Conservation (phyloP, 2,329 filamentous ascomycete genomes). For the Arthrobotrys sphaeroides region DNA sequence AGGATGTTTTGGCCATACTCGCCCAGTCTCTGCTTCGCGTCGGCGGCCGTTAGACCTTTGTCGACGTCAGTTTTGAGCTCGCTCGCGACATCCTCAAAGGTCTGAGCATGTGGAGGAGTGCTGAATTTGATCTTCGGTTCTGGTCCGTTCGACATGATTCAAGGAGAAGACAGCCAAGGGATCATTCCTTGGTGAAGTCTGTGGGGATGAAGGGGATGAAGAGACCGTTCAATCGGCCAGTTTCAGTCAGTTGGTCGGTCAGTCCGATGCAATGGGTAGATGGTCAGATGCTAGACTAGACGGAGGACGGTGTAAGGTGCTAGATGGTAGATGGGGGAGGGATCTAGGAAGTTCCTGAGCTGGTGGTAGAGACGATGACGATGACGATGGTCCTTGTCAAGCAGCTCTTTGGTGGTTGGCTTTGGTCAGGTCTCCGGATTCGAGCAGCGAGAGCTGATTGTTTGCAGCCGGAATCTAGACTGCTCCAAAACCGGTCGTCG, state of each 20-base stretch:
- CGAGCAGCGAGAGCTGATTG: slow-evolving; percentile 38
- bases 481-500: slow-evolving; percentile 36
- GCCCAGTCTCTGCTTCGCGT: slow-evolving; percentile 70
- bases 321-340: too few relatives aligned
- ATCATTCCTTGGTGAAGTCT: slow-evolving; percentile 32
- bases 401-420: not conserved
- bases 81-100: slow-evolving; percentile 70
- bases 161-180: slow-evolving; percentile 22
- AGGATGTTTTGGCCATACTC: slow-evolving; percentile 76
- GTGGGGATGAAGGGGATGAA: not conserved
- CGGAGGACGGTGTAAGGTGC: too few relatives aligned
- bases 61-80: slow-evolving; percentile 73
- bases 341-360: too few relatives aligned
- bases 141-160: slow-evolving; percentile 37
- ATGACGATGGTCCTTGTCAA: not conserved
- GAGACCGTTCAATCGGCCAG: not conserved
- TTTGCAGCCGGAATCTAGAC: slow-evolving; percentile 35
- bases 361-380: not conserved
- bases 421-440: slow-evolving; percentile 36
- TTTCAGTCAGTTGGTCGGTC: not conserved
- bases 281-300: too few relatives aligned
- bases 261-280: not conserved
- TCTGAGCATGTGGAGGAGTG: slow-evolving; percentile 64
- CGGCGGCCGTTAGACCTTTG: slow-evolving; percentile 71
- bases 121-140: slow-evolving; percentile 39